Evolutionary conservation across 208 protist genomes (phyloP).

Genomic region (Blechomonas ayalai): DNA sequence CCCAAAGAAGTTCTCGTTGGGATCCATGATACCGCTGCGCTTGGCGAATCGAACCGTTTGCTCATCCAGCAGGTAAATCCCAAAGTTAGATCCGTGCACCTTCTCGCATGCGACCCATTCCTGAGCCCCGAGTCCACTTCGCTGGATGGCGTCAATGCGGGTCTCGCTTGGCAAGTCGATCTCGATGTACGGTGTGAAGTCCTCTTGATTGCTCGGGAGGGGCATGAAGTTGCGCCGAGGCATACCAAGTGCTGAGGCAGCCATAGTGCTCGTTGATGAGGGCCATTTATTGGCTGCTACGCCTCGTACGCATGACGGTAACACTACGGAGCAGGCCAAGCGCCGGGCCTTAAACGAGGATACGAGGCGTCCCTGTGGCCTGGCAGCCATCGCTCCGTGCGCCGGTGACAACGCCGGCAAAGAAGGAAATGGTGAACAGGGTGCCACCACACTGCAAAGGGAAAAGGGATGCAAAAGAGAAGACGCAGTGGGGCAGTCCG

Average conservation of each 20-base stretch:
- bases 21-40: slow-evolving; percentile 83
- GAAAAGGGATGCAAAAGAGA: no score
- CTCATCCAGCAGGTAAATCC: slow-evolving; percentile 71
- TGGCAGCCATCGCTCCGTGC: no score
- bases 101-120: slow-evolving; percentile 86
- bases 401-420: no score
- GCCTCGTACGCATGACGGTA: no score
- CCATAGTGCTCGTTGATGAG: no score
- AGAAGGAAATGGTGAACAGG: no score
- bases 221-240: slow-evolving; percentile 40
- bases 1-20: slow-evolving; percentile 88
- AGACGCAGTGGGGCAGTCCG: no score
- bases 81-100: slow-evolving; percentile 85
- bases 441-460: no score
- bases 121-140: slow-evolving; percentile 46
- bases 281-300: no score
- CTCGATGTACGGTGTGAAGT: slow-evolving; percentile 75
- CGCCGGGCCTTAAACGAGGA: no score
- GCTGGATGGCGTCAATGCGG: slow-evolving; percentile 71
- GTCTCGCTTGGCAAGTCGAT: slow-evolving; percentile 79
- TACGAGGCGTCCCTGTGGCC: no score
- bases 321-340: no score
- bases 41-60: slow-evolving; percentile 62
- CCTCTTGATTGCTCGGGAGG: slow-evolving; percentile 57
- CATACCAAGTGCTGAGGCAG: neutral